A percentile compares a stretch with the other conserved stretches of the same genome.
Conservation (phyloP, 441 rosid species). For the Rhodomyrtus psidioides region DNA sequence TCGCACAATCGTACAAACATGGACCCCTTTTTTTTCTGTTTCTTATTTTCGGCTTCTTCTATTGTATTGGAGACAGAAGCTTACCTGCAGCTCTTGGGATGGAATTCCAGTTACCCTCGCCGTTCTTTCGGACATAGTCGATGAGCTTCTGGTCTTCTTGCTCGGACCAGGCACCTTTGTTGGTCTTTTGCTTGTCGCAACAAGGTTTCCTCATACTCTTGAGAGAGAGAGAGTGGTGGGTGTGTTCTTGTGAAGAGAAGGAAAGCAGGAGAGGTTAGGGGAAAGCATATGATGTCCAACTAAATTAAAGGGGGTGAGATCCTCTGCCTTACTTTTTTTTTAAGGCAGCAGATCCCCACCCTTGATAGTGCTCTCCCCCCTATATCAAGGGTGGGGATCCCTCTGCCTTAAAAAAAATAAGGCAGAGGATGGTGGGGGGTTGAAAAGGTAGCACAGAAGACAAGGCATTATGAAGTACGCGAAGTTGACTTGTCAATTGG, state of each 20-base stretch:
- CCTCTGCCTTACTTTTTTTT: too few relatives aligned
- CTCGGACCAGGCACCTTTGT: constrained; percentile 28
- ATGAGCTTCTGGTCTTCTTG: constrained; percentile 29
- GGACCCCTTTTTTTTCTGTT: not conserved
- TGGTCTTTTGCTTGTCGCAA: constrained; percentile 9
- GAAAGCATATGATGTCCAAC: not conserved
- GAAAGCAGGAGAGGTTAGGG: not conserved
- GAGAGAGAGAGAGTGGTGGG: not conserved
- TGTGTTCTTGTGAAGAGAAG: not conserved
- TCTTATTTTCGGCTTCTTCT: not conserved
- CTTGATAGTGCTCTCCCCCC: too few relatives aligned
- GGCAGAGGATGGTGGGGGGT: not conserved
- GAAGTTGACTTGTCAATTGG: not conserved
- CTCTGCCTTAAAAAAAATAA: too few relatives aligned
- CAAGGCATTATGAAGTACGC: not conserved
- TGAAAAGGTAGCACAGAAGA: not conserved
- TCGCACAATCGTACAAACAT: not conserved
- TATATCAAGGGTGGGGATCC: too few relatives aligned
- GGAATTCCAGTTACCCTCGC: constrained; percentile 29
- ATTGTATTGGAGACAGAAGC: not conserved
- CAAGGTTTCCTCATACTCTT: constrained; percentile 19
- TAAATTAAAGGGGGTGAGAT: too few relatives aligned
- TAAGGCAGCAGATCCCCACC: too few relatives aligned
- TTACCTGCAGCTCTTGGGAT: constrained; percentile 30
- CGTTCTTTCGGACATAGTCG: constrained; percentile 17